Percentiles rank a stretch among this genome's conserved stretches.
Conservation (phyloP, 148 eudicot genomes). For the Fallopia convolvulus region DNA sequence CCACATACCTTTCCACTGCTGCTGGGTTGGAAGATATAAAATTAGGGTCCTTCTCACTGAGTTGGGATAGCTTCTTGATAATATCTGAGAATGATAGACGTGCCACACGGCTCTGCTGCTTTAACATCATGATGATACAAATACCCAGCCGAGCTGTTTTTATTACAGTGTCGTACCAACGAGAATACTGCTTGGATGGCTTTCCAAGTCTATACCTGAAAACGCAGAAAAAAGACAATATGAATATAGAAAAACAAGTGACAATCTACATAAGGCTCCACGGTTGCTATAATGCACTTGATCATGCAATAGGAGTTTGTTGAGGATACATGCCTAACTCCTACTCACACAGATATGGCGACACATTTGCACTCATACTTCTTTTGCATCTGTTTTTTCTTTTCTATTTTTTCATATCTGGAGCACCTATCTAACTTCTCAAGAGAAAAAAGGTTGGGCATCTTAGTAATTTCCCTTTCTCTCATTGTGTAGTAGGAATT, state of each 20-base stretch:
- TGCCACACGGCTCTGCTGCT: conserved; percentile 81
- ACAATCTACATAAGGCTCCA: background rate
- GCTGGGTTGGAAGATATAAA: conserved; percentile 59
- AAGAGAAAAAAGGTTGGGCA: background rate
- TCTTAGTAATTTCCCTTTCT: background rate
- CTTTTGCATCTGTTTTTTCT: background rate
- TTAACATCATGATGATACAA: conserved; percentile 68
- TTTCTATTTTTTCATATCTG: background rate
- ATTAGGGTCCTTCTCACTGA: conserved; percentile 59
- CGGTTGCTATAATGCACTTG: background rate
- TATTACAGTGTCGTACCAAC: conserved; percentile 91
- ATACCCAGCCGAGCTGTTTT: conserved; percentile 80
- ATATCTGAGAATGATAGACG: conserved; percentile 73
- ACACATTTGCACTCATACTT: background rate
- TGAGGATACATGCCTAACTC: background rate
- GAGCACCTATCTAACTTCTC: background rate
- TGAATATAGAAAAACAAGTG: background rate
- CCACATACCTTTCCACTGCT: conserved; percentile 68
- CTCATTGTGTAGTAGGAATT: background rate
- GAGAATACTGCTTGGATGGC: conserved; percentile 87
- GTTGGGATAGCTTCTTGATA: conserved; percentile 56
- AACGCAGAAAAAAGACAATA: conserved; percentile 3
- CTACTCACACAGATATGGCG: background rate
- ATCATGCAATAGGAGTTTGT: background rate
- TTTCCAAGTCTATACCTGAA: conserved; percentile 94